Conservation (phyloP, 2,329 filamentous ascomycete genomes). For the Phaeosphaeriaceae sp. region DNA sequence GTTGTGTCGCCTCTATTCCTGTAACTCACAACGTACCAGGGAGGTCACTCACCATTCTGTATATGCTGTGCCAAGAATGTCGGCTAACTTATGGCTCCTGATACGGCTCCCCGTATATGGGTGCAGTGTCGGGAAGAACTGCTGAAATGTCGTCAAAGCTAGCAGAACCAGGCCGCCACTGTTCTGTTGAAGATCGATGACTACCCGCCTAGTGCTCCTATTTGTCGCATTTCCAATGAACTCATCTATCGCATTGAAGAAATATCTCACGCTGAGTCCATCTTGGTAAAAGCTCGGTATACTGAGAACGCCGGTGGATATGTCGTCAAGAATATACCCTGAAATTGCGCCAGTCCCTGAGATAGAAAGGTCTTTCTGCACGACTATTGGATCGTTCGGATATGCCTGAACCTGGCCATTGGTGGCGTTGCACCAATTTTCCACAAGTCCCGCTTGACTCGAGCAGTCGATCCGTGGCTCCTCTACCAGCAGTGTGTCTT, state of each 20-base stretch:
- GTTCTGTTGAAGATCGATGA: conserved; percentile 69
- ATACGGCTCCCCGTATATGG: conserved; percentile 54
- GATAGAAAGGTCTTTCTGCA: conserved; percentile 25
- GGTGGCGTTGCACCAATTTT: conserved; percentile 19
- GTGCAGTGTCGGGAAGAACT: conserved; percentile 55
- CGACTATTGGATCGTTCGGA: conserved; percentile 23
- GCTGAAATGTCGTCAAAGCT: conserved; percentile 51
- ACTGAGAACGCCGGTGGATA: conserved; percentile 51
- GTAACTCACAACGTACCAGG: not conserved
- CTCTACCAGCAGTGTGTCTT: not conserved
- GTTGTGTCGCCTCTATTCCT: not conserved
- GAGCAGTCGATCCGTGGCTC: not conserved
- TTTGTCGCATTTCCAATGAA: conserved; percentile 55
- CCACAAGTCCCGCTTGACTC: not conserved
- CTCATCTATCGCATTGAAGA: conserved; percentile 36
- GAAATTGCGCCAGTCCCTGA: conserved; percentile 34
- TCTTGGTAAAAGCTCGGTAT: conserved; percentile 46
- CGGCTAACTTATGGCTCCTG: conserved; percentile 47
- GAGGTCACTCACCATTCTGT: conserved; percentile 6
- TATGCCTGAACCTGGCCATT: conserved; percentile 21
- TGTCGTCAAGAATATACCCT: conserved; percentile 52
- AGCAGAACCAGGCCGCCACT: conserved; percentile 56
- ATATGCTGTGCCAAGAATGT: conserved; percentile 22
- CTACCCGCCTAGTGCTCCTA: conserved; percentile 59
- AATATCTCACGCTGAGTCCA: conserved; percentile 8